These are phyloP conservation scores for Barbarea vulgaris DNA, from an alignment of 345 rosid genomes.

Conservation along the genomic window DNA sequence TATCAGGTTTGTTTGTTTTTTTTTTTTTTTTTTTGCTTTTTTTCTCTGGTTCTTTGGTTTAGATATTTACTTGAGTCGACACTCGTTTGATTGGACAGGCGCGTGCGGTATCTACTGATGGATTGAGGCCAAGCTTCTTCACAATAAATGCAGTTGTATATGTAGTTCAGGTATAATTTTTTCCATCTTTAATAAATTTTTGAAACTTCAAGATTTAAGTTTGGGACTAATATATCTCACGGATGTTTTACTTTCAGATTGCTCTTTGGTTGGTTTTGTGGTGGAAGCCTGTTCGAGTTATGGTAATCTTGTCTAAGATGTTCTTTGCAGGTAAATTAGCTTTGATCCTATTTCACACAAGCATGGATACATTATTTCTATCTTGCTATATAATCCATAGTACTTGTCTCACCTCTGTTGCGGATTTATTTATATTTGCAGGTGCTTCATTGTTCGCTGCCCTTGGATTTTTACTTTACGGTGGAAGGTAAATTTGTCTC, in stretches of 20 bases:
- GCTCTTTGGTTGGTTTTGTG: constrained; percentile 79
- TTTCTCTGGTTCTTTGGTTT: neutral
- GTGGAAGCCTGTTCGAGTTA: constrained; percentile 68
- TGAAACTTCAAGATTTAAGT: neutral
- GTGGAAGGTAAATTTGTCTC: constrained; percentile 71
- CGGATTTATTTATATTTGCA: constrained; percentile 24
- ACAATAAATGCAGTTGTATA: constrained; percentile 75
- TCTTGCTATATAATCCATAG: neutral
- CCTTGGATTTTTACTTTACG: constrained; percentile 83
- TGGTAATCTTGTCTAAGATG: constrained; percentile 68
- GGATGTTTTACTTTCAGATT: constrained; percentile 50
- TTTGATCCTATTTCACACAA: neutral
- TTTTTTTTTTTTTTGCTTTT: no score
- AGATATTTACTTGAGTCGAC: constrained; percentile 17
- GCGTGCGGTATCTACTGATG: constrained; percentile 82
- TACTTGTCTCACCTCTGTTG: neutral
- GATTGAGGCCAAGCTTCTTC: constrained; percentile 78
- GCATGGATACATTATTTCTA: neutral
- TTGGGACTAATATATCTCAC: neutral
- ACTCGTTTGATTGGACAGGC: constrained; percentile 53
- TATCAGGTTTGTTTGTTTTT: constrained; percentile 59
- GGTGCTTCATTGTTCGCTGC: constrained; percentile 87
- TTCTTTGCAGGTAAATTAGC: constrained; percentile 72
- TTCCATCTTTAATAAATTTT: neutral
- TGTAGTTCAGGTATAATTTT: constrained; percentile 75